Percentiles rank a stretch among this genome's conserved stretches.
These are phyloP conservation scores for Aspergillus versicolor DNA, from an alignment of 2,329 filamentous ascomycete species.

Conservation along the genomic window DNA sequence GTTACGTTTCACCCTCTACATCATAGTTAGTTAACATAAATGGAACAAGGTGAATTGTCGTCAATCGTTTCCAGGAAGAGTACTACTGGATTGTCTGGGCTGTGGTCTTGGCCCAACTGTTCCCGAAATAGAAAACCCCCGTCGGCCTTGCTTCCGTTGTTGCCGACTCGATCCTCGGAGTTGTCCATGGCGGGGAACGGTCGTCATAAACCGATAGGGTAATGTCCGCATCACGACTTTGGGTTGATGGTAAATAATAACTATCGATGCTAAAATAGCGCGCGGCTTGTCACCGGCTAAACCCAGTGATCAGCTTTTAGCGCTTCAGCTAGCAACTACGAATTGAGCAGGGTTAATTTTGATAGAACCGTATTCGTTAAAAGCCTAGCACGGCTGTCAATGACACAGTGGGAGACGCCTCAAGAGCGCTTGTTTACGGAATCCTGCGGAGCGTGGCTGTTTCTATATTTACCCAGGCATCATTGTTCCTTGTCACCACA, in stretches of 20 bases:
- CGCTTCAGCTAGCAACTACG: background rate
- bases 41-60: background rate
- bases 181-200: background rate
- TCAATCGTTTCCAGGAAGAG: background rate
- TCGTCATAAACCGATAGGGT: background rate
- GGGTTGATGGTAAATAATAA: background rate
- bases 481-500: background rate
- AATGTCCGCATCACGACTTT: background rate
- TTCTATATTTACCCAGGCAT: conserved; percentile 2
- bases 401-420: background rate
- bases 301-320: background rate
- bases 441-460: background rate
- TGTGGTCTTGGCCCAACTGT: background rate
- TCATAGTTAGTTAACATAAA: background rate
- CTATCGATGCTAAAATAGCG: background rate
- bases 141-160: background rate
- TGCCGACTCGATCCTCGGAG: background rate
- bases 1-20: conserved; percentile 44
- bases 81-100: background rate
- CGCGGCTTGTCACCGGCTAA: too few relatives aligned
- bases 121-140: background rate
- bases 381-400: background rate
- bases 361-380: too few relatives aligned
- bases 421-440: background rate
- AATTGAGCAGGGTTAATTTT: too few relatives aligned